These are phyloP conservation scores for Allium sativum DNA, from an alignment of 106 monocot genomes.

Conservation along the genomic window DNA sequence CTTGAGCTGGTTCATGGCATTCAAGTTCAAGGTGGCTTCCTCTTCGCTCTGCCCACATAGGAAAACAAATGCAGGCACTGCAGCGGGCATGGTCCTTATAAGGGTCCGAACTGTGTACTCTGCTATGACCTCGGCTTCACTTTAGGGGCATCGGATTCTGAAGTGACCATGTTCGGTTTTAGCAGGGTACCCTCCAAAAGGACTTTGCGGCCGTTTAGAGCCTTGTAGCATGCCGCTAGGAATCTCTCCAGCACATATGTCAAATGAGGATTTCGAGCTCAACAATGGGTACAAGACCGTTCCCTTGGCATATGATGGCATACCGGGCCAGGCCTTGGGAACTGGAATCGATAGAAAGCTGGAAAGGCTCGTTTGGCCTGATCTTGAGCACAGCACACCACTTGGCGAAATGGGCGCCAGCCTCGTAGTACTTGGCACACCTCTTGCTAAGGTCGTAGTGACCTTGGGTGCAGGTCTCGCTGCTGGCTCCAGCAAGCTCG, in stretches of 20 bases:
- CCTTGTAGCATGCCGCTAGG: slow-evolving; percentile 42
- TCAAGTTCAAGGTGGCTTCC: slow-evolving; percentile 11
- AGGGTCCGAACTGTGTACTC: slow-evolving; percentile 13
- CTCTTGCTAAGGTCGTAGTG: slow-evolving; percentile 44
- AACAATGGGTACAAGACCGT: slow-evolving; percentile 39
- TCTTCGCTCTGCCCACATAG: slow-evolving; percentile 15
- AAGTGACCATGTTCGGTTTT: slow-evolving; percentile 50
- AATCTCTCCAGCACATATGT: slow-evolving; percentile 40
- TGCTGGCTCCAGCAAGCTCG: slow-evolving; percentile 31
- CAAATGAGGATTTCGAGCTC: slow-evolving; percentile 43
- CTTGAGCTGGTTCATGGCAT: slow-evolving; percentile 21
- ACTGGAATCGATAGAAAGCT: slow-evolving; percentile 30
- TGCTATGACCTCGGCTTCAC: slow-evolving; percentile 9
- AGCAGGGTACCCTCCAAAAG: slow-evolving; percentile 30
- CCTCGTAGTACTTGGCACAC: slow-evolving; percentile 44
- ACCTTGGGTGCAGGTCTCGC: slow-evolving; percentile 42
- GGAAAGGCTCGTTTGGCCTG: slow-evolving; percentile 27
- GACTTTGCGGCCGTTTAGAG: slow-evolving; percentile 35
- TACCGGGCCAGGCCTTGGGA: slow-evolving; percentile 36
- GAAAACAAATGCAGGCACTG: slow-evolving; percentile 12
- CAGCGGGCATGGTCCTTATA: slow-evolving; percentile 8
- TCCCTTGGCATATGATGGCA: slow-evolving; percentile 45
- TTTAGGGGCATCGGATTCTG: slow-evolving; percentile 7
- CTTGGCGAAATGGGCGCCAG: slow-evolving; percentile 46
- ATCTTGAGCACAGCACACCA: slow-evolving; percentile 48